Evolutionary conservation across 495 filamentous ascomycete species (phyloP).

Genomic region (Thermothielavioides terrestris): DNA sequence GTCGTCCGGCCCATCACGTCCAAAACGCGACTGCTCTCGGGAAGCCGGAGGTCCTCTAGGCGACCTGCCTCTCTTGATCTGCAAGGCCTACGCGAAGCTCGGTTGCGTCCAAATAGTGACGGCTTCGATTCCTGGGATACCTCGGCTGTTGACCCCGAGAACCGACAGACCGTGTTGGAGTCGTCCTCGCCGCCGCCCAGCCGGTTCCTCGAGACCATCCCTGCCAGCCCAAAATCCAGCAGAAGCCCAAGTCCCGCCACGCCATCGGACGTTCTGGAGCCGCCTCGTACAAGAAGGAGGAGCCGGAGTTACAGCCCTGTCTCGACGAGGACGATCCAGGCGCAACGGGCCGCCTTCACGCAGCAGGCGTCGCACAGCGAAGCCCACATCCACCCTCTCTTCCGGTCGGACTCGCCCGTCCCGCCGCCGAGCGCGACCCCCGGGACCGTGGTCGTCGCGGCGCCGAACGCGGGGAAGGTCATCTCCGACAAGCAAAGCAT

Average conservation of each 20-base stretch:
- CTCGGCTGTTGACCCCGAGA: constrained; percentile 49
- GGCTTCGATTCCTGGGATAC: constrained; percentile 66
- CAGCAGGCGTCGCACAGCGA: constrained; percentile 43
- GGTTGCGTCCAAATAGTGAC: constrained; percentile 31
- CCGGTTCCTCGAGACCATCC: constrained; percentile 51
- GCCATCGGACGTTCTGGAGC: constrained; percentile 35
- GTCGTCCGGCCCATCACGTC: constrained; percentile 43
- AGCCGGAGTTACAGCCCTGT: constrained; percentile 40
- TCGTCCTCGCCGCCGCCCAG: constrained; percentile 35
- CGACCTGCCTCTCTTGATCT: constrained; percentile 33
- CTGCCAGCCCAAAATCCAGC: constrained; percentile 46
- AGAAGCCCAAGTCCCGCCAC: constrained; percentile 42
- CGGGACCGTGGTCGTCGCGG: constrained; percentile 62
- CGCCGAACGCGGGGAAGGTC: constrained; percentile 59
- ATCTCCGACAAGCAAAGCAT: constrained; percentile 50
- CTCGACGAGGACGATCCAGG: constrained; percentile 15
- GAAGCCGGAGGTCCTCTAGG: constrained; percentile 20
- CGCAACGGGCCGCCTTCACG: constrained; percentile 27
- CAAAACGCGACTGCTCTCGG: constrained; percentile 36
- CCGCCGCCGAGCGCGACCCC: constrained; percentile 60
- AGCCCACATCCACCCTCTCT: constrained; percentile 77
- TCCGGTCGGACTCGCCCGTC: constrained; percentile 63
- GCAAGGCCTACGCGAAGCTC: constrained; percentile 21
- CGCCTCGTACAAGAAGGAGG: constrained; percentile 28
- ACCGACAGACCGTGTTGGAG: constrained; percentile 45